Percentiles rank a stretch among this genome's conserved stretches.
phyloP scores from a whole-genome alignment of 1,139 yeast species.

The Sugiyamaella pinicola region DNA sequence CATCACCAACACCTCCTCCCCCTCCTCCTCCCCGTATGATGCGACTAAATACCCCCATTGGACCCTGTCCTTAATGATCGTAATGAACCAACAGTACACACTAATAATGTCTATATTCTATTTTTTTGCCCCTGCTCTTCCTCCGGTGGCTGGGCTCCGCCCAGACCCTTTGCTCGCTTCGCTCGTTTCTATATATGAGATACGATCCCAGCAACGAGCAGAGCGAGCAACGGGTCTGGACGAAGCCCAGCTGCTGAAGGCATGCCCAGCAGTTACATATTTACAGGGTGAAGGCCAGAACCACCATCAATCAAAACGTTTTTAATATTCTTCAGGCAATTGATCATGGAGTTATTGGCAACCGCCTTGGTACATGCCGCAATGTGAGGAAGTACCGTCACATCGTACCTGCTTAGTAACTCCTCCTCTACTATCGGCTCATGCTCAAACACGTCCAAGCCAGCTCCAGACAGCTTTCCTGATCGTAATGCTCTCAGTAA shows the following conservation, averaged over 20 bases:
- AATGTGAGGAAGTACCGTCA: slow-evolving; percentile 73
- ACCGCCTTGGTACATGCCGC: slow-evolving; percentile 68
- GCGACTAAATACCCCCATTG: slow-evolving; percentile 3
- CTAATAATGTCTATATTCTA: too few relatives aligned
- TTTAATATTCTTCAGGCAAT: slow-evolving; percentile 24
- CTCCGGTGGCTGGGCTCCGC: too few relatives aligned
- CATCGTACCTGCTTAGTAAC: slow-evolving; percentile 64
- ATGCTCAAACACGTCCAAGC: slow-evolving; percentile 74
- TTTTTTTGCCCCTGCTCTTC: too few relatives aligned
- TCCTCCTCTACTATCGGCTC: slow-evolving; percentile 66
- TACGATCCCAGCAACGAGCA: too few relatives aligned
- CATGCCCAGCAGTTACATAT: not conserved
- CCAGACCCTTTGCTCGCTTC: too few relatives aligned
- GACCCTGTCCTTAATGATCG: slow-evolving; percentile 7
- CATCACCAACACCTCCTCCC: slow-evolving; percentile 17
- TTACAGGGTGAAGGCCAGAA: slow-evolving; percentile 18
- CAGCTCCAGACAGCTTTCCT: slow-evolving; percentile 72
- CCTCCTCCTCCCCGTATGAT: slow-evolving; percentile 18
- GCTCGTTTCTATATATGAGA: too few relatives aligned
- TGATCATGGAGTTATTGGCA: slow-evolving; percentile 19
- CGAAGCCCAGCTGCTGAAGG: too few relatives aligned
- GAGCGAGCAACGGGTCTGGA: too few relatives aligned
- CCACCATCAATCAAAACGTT: slow-evolving; percentile 19
- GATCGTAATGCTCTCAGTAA: slow-evolving; percentile 64
- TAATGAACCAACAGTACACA: not conserved